phyloP scores from a whole-genome alignment of 2,329 filamentous ascomycete species.

The Penicillium fuscoglaucum region DNA sequence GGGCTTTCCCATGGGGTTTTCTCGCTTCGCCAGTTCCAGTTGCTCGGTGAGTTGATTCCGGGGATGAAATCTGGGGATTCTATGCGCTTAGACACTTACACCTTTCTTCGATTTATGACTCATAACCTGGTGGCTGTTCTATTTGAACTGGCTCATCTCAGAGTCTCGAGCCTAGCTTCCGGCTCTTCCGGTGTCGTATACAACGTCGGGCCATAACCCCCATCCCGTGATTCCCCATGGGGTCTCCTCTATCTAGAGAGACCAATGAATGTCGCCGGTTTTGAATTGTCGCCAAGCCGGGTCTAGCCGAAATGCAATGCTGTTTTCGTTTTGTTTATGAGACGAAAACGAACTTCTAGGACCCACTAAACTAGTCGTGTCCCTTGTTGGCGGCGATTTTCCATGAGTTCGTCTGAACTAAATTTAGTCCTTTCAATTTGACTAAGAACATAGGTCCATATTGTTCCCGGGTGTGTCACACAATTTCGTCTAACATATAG shows the following conservation, averaged over 20 bases:
- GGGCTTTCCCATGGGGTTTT: neutral
- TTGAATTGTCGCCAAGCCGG: neutral
- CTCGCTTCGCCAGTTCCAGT: conserved; percentile 18
- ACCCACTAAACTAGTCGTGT: neutral
- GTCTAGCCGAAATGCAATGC: neutral
- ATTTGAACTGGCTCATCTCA: neutral
- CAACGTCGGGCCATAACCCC: neutral
- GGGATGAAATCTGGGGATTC: conserved; percentile 16
- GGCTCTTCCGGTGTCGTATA: neutral
- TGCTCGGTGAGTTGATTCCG: conserved; percentile 15
- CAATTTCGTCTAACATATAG: neutral
- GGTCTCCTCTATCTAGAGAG: neutral
- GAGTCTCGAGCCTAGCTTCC: neutral
- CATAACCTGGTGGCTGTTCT: neutral
- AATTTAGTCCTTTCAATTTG: neutral
- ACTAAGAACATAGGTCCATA: neutral
- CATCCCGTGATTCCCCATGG: neutral
- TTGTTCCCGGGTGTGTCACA: neutral
- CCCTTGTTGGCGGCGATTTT: neutral
- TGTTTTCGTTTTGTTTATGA: neutral
- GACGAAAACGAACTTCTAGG: too few species aligned
- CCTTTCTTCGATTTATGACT: neutral
- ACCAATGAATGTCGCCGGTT: neutral
- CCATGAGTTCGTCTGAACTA: neutral
- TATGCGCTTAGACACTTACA: neutral